Conservation (phyloP, 2,329 filamentous ascomycete species). For the Arthrobotrys entomopaga region DNA sequence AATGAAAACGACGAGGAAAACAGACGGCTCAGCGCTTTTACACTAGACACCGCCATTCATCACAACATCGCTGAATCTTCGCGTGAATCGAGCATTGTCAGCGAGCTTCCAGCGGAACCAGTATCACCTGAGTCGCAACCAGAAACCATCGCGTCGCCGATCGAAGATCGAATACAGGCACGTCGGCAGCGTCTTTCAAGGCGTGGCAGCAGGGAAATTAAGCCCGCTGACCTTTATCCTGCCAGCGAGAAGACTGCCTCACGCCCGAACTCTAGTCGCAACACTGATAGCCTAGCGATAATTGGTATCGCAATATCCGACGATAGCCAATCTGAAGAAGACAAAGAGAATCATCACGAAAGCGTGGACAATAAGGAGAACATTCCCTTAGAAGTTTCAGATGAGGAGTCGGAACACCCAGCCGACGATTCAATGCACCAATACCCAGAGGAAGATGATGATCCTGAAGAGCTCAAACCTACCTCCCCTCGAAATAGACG, state of each 20-base stretch:
- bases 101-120: conserved; percentile 17
- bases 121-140: conserved; percentile 18
- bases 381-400: conserved; percentile 42
- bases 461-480: conserved; percentile 36
- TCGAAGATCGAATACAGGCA: conserved; percentile 24
- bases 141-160: conserved; percentile 15
- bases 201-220: conserved; percentile 38
- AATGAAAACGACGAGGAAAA: conserved; percentile 32
- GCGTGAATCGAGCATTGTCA: conserved; percentile 35
- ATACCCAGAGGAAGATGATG: conserved; percentile 29
- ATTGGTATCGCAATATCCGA: conserved; percentile 40
- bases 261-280: conserved; percentile 28
- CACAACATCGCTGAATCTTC: conserved; percentile 43
- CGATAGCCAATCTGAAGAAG: conserved; percentile 27
- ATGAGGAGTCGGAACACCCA: conserved; percentile 19
- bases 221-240: conserved; percentile 23
- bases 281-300: conserved; percentile 20
- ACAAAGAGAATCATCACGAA: conserved; percentile 47
- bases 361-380: conserved; percentile 50
- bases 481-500: conserved; percentile 12
- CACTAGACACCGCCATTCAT: conserved; percentile 44
- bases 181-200: conserved; percentile 39
- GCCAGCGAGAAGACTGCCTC: conserved; percentile 40
- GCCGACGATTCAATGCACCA: neutral
- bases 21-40: conserved; percentile 46